Evolutionary conservation across 2,329 filamentous ascomycete species (phyloP), one percentile per base, ranked within the genome.

Genomic region (Trichoderma atrobrunneum): DNA sequence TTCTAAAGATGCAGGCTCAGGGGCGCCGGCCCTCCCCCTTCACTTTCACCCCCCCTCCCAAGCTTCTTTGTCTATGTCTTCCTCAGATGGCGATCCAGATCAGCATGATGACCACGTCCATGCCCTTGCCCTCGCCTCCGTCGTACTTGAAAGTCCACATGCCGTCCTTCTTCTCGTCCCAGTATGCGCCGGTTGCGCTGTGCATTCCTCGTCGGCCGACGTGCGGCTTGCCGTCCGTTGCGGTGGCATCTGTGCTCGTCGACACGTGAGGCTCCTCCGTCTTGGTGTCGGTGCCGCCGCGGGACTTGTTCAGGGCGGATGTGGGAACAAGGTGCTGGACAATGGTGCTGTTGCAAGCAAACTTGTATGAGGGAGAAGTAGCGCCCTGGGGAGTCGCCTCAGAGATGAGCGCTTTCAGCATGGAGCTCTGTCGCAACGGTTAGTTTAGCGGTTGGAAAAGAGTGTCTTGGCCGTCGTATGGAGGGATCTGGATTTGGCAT

Each of bases 281-380:
- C 74, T 84, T 82, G 74, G 81, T 80, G 78, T 86, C 82, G 76
- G 83, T 85, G 74, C 88, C 85, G 72, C 81, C 80, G 76, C 86
- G 85, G 74, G 88, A 80, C 82, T 89, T 90, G 83, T 89, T 91
- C 65, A 90, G 84, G 71, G 88, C 85, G 34, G 89, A 88, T 14
- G 89, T 91, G 70, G 91, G 89, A 24, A 92, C 89, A 39, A 95
- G 87, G 85, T 98, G 95, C 86, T 99, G 95, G 77, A 98, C 97
- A 80, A 98, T 98, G 76, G 95, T 98, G 86, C 93, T 97, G 87
- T 97, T 98, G 84, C 97, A 94, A 77, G 94, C 93, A 84, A 95
- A 98, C 84, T 98, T 98, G 89, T 91, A 97, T 18, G 85, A 82
- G 6, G 93, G 91, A 30, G 88, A 85, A 32, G 86, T 83, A 73